Base-by-base conservation (phyloP, 2,329 filamentous ascomycete genomes). In the Cladosporium sp. region DNA sequence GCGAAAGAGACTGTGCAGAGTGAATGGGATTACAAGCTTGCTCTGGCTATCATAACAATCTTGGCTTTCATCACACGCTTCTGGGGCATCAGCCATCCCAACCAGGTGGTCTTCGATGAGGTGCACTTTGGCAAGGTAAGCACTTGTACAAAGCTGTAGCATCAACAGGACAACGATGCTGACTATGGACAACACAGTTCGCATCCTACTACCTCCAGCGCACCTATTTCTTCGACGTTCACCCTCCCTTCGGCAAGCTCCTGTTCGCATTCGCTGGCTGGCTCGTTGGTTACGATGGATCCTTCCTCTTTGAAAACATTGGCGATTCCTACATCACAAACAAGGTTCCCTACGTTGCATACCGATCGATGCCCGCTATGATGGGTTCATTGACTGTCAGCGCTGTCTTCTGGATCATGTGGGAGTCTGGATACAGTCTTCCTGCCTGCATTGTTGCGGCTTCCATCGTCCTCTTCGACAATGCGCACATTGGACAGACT, bases 201-300 rank as follows among this genome's bases (percentile, higher is more conserved):
- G 78, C 77, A 63, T 84, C 83, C 12, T 85, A 87, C 74, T 99
- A 99, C 74, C 87, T 99, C 67, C 88, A 97, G 78, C 88, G 91
- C 68, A 97, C 91, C 61, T 99, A 97, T 80, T 99, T 99, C 82
- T 99, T 99, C 85, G 94, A 99, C 78, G 94, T 99, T 56, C 94
- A 99, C 75, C 94, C 94, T 65, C 94, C 94, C 15, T 95, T 99
- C 68, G 94, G 90, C 75, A 99, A 99, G 81, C 91, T 99, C 60
- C 86, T 99, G 51, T 97, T 97, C 72, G 94, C 92, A 65, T 85
- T 97, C 64, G 91, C 96, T 77, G 94, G 94, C 73, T 99, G 94
- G 94, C 83, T 97, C 56, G 90, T 97, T 54, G 94, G 94, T 70
- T 99, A 96, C 74, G 90, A 97, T 77, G 94, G 94, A 66, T 87